These are phyloP conservation scores for Pistacia atlantica DNA, from an alignment of 345 rosid genomes.

Conservation along the genomic window DNA sequence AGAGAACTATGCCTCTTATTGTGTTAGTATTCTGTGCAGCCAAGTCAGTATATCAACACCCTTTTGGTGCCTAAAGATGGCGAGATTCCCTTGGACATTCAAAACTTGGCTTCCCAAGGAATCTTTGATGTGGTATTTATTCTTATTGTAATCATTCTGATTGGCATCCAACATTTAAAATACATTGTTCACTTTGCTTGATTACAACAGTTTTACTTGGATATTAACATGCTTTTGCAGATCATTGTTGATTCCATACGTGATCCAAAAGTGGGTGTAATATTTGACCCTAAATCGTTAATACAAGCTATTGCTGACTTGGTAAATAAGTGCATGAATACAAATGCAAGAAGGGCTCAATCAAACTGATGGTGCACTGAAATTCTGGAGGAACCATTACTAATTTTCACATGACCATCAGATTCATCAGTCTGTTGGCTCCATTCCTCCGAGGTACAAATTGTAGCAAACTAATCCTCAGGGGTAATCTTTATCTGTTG, in stretches of 20 bases:
- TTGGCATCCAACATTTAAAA: background rate
- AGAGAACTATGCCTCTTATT: constrained; percentile 15
- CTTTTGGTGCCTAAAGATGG: constrained; percentile 81
- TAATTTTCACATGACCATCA: background rate
- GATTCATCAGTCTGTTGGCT: background rate
- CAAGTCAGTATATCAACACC: constrained; percentile 71
- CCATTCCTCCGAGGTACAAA: constrained; percentile 3
- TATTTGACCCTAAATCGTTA: constrained; percentile 67
- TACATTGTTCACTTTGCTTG: background rate
- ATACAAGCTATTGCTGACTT: constrained; percentile 58
- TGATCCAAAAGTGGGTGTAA: constrained; percentile 63
- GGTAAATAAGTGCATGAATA: constrained; percentile 31
- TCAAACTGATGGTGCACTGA: background rate
- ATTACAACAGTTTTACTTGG: constrained; percentile 7
- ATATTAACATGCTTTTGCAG: constrained; percentile 40
- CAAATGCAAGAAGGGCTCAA: background rate
- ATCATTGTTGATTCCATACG: constrained; percentile 51
- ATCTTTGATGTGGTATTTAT: constrained; percentile 64
- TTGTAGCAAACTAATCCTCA: background rate
- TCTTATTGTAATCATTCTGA: background rate
- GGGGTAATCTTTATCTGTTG: background rate
- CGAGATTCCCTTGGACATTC: constrained; percentile 57
- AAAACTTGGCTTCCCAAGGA: constrained; percentile 64
- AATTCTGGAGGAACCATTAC: background rate
- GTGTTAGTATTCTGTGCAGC: constrained; percentile 51